Evolutionary conservation across 164 flowering plant genomes (phyloP).

Genomic region (Hamamelis virginiana): DNA sequence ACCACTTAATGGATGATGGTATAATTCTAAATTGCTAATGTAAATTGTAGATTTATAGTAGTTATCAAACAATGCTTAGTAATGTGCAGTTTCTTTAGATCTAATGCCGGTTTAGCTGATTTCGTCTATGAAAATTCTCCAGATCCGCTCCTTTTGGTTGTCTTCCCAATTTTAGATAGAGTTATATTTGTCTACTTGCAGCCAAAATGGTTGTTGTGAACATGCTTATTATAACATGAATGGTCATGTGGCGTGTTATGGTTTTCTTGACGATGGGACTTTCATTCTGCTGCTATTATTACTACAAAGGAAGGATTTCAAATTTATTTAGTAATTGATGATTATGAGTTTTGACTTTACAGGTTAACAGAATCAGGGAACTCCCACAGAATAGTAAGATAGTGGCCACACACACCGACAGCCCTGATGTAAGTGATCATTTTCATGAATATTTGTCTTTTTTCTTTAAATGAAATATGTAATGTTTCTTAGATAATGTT

Average conservation of each 20-base stretch:
- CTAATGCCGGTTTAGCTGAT: neutral
- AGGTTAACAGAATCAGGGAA: slow-evolving; percentile 97
- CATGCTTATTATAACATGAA: too few relatives aligned
- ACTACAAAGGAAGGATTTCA: too few relatives aligned
- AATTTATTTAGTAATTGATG: neutral
- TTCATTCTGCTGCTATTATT: too few relatives aligned
- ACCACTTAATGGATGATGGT: too few relatives aligned
- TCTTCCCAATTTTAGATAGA: too few relatives aligned
- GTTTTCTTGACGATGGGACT: too few relatives aligned
- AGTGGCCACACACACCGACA: slow-evolving; percentile 67
- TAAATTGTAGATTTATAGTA: too few relatives aligned
- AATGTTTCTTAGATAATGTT: neutral
- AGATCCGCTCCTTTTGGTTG: neutral
- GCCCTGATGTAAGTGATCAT: slow-evolving; percentile 8
- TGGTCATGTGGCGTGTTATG: too few relatives aligned
- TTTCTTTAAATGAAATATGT: neutral
- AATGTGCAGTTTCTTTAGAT: neutral
- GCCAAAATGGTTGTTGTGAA: too few relatives aligned
- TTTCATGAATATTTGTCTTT: neutral
- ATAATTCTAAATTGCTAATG: too few relatives aligned
- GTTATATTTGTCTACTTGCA: too few relatives aligned
- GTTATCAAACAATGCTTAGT: too few relatives aligned
- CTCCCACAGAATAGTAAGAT: slow-evolving; percentile 83
- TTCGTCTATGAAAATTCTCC: neutral
- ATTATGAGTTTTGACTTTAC: slow-evolving; percentile 20